A percentile compares a stretch with the other conserved stretches of the same genome.
phyloP scores from a whole-genome alignment of 73 alveolate genomes.

The Loxodes magnus region DNA sequence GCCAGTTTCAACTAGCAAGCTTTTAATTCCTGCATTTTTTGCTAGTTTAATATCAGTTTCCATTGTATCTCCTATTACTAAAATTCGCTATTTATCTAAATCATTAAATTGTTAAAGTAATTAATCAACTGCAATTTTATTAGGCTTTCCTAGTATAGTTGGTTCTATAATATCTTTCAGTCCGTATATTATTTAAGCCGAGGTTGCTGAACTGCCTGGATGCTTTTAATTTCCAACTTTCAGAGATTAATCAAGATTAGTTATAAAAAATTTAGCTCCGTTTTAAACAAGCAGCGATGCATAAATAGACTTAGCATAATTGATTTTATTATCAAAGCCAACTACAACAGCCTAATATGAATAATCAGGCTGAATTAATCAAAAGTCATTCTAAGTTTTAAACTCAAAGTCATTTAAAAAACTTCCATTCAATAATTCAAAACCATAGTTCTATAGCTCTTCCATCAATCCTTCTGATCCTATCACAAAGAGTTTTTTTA shows the following conservation, averaged over 20 bases:
- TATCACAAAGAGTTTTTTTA: constrained; percentile 2
- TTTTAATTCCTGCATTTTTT: background rate
- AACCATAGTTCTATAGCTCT: background rate
- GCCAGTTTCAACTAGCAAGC: constrained; percentile 5
- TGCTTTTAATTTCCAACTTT: constrained; percentile 7
- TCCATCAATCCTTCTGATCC: background rate
- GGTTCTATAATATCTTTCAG: no score
- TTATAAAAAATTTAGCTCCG: constrained; percentile 1
- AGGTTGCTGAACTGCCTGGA: no score
- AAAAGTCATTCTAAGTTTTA: background rate
- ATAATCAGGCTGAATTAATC: background rate
- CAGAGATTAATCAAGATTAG: constrained; percentile 6
- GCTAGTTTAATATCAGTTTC: constrained; percentile 8
- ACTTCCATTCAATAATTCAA: background rate
- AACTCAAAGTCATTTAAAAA: background rate
- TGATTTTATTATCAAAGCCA: background rate
- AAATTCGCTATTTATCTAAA: background rate
- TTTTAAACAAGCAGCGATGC: background rate
- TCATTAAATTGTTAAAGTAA: no score
- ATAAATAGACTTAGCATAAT: background rate
- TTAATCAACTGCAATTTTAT: no score
- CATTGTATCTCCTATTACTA: constrained; percentile 12
- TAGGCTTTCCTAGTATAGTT: no score
- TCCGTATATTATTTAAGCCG: no score
- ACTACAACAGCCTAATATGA: constrained; percentile 4